Conservation (phyloP, 2,329 filamentous ascomycete genomes). For the Aspergillus ochraceus region DNA sequence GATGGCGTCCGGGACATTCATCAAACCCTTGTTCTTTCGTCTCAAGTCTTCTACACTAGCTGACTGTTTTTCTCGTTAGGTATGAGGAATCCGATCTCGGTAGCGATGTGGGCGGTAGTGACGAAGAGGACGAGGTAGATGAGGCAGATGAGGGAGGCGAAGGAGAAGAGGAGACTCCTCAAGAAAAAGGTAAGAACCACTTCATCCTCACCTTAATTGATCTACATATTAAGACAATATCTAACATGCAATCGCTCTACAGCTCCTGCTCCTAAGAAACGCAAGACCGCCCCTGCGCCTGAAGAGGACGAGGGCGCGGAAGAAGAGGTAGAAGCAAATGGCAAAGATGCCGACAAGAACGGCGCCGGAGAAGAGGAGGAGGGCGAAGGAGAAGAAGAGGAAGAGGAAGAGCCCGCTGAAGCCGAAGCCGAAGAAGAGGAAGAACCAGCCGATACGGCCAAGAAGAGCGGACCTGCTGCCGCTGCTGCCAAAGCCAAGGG, state of each 20-base stretch:
- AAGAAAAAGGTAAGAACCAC: slow-evolving; percentile 20
- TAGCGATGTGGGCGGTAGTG: slow-evolving; percentile 22
- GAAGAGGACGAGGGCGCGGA: slow-evolving; percentile 15
- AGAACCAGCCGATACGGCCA: slow-evolving; percentile 30
- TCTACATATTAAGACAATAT: background rate
- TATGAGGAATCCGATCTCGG: slow-evolving; percentile 36
- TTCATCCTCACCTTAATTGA: background rate
- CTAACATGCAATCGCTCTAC: background rate
- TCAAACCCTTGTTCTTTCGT: background rate
- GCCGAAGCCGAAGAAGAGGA: slow-evolving; percentile 21
- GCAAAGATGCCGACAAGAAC: slow-evolving; percentile 19
- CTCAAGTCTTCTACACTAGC: background rate
- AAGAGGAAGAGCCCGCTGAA: slow-evolving; percentile 21
- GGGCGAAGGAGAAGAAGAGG: background rate
- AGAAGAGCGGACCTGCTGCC: slow-evolving; percentile 33
- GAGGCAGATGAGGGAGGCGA: slow-evolving; percentile 27
- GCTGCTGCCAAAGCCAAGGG: slow-evolving; percentile 36
- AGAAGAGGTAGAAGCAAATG: slow-evolving; percentile 18
- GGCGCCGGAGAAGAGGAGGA: slow-evolving; percentile 19
- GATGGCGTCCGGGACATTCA: background rate
- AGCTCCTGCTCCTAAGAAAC: slow-evolving; percentile 32
- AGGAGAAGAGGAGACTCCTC: slow-evolving; percentile 28
- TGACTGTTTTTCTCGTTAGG: slow-evolving; percentile 20
- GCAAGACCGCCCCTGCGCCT: slow-evolving; percentile 28
- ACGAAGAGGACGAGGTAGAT: slow-evolving; percentile 29